Conservation (phyloP, 2,329 filamentous ascomycete species). For the Fusarium pilosicola region DNA sequence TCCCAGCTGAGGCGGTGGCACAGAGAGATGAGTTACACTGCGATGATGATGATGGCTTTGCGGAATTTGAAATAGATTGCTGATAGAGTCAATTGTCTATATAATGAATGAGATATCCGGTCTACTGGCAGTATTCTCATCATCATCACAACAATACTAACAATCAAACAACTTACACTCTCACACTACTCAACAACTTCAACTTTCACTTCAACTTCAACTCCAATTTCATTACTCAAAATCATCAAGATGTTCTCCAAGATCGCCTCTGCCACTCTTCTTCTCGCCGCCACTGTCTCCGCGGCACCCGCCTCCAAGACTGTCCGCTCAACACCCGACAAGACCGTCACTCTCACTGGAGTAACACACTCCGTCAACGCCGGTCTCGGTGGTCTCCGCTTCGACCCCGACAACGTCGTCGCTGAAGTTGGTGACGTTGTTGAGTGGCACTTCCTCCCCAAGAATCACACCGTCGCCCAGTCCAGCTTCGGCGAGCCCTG, state of each 20-base stretch:
- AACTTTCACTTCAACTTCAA: neutral
- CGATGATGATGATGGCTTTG: neutral
- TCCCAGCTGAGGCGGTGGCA: slow-evolving; percentile 21
- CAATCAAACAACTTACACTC: slow-evolving; percentile 2
- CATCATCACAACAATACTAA: slow-evolving; percentile 21
- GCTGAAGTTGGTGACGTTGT: slow-evolving; percentile 61
- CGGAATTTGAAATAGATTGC: neutral
- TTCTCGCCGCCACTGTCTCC: slow-evolving; percentile 45
- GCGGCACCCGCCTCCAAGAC: slow-evolving; percentile 49
- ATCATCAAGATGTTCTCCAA: slow-evolving; percentile 48
- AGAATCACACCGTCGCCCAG: slow-evolving; percentile 61
- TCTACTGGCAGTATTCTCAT: slow-evolving; percentile 22
- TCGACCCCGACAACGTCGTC: slow-evolving; percentile 61
- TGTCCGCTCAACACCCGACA: slow-evolving; percentile 41
- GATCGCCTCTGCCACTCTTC: slow-evolving; percentile 43
- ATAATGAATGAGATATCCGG: slow-evolving; percentile 32
- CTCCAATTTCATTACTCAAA: neutral
- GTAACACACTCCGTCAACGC: slow-evolving; percentile 59
- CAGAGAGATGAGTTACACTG: neutral
- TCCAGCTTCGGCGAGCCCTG: slow-evolving; percentile 57
- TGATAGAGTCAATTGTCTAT: slow-evolving; percentile 15
- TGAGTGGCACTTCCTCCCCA: slow-evolving; percentile 65
- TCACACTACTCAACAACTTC: neutral
- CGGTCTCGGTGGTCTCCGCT: slow-evolving; percentile 57
- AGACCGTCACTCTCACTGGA: slow-evolving; percentile 50